Evolutionary conservation across 2,329 filamentous ascomycete species (phyloP), one percentile per base, ranked within the genome.

Genomic region (Arthrobotrys pseudoclavata): DNA sequence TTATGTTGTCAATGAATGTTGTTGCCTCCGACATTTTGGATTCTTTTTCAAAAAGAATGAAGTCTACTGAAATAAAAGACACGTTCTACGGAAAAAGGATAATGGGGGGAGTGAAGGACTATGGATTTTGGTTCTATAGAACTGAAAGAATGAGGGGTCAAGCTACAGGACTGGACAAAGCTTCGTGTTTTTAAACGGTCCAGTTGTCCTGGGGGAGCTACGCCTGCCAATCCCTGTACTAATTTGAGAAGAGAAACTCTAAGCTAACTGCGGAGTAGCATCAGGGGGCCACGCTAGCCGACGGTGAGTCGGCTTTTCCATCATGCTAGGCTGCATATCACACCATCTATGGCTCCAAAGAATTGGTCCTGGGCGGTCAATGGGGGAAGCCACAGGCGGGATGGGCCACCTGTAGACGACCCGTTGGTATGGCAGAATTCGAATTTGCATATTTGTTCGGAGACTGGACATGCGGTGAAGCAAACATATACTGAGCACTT

Each of bases 1-100:
- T 92, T 85, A 96, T 88, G 81, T 90, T 92, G 83, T 96, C 90
- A 85, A 98, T 91, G 86, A 94, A 94, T 82, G 94, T 97, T 61
- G 61, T 9, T 18, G 40, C 29, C 5, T 40, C 42, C 24, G 20
- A 9, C 20, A 50, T 64, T 31, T 18, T 64, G 60, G 26, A 63
- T 40, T 13, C 37, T 40, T 40, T 40, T 40, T 40, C 37, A 40
- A 40, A 40, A 40, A 40, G 37, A 40, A 40, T 40, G 37, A 40
- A 40, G 3, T 40, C 2, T 12, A 40, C 10, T 40, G 37, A 40
- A 40, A 13, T 40, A 29, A 15, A 40, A 40, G 3, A 40, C 10
- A 40, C 15, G 15, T 40, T 40, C 37, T 40, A 40, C 37, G 37
- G 12, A 15, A 40, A 13, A 4, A 3, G 10, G 3, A 40, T 40